Evolutionary conservation across 2,329 filamentous ascomycete genomes (phyloP), one percentile per base, ranked within the genome.

Genomic region (Cadophora luteo-olivacea): DNA sequence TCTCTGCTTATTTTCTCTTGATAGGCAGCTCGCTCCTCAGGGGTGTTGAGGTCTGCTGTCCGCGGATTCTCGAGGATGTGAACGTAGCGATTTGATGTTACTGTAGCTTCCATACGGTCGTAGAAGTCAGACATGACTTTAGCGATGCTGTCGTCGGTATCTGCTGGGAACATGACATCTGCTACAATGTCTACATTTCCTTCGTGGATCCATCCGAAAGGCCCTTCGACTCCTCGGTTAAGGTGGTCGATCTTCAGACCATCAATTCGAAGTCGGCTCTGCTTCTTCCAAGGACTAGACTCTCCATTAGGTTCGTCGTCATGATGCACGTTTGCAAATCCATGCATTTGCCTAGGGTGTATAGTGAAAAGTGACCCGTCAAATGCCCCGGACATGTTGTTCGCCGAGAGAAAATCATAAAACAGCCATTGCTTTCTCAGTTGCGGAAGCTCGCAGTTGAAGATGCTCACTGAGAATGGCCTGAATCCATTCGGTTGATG

Each of bases 121-220:
- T 98, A 98, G 76, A 99, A 94, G 77, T 97, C 94, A n/a, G 92
- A 91, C 87, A 99, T 92, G 57, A 97, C 94, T 79, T 97, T 97
- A 29, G 91, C 91, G 66, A 99, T 90, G 71, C 94, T 92, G 70
- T 95, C 94, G 68, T 97, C 92, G 51, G 89, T 88, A 65, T 98
- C 96, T 38, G 89, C 89, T 0, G 96, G 96, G 70, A 99, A 92
- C 89, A 97, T 95, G 72, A 99, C 90, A 76, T 99, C 96, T 7
- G 96, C 92, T 16, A 98, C 90, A 70, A 99, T 97, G 78, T 99
- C 96, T 51, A 99, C 94, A 71, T 96, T 97, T 41, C 96, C 96
- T 80, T 98, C 93, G 73, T 97, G 92, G 64, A 99, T 99, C 96
- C 96, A 99, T 3, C 93, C 94, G 79, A 99, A 97, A 0, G 95